Evolutionary conservation across 2,329 filamentous ascomycete species (phyloP).

Genomic region (Fusarium brevicatenulatum): DNA sequence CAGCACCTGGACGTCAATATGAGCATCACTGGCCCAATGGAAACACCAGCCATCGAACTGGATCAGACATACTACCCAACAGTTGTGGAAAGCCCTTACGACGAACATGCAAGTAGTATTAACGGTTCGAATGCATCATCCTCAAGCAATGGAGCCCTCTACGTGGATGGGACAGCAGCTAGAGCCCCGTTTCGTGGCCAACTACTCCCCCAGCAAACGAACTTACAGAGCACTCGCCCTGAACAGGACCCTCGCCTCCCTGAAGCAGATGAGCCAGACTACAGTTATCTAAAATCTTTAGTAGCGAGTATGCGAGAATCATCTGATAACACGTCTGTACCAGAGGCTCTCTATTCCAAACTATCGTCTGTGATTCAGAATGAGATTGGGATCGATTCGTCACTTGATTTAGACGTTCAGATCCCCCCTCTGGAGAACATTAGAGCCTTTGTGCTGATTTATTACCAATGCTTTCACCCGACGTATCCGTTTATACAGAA

Average conservation of each 20-base stretch:
- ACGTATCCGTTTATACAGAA: slow-evolving; percentile 28
- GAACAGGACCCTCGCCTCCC: neutral
- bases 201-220: neutral
- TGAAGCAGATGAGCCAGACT: neutral
- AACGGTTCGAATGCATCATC: slow-evolving; percentile 1
- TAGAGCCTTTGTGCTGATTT: slow-evolving; percentile 15
- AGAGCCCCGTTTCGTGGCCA: slow-evolving; percentile 22
- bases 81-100: neutral
- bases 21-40: neutral
- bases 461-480: slow-evolving; percentile 28
- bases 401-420: neutral
- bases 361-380: neutral
- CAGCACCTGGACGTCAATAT: neutral
- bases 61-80: neutral
- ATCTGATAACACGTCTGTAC: neutral
- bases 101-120: neutral
- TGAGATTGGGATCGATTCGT: neutral
- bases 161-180: slow-evolving; percentile 17
- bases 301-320: neutral
- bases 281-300: neutral
- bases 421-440: slow-evolving; percentile 18
- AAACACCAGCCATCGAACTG: neutral
- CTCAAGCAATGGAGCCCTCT: slow-evolving; percentile 11
- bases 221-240: neutral
- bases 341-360: neutral